Percentiles rank a stretch among this genome's conserved stretches.
phyloP scores from a whole-genome alignment of 2,329 filamentous ascomycete species.

The Aspergillus intermedius region DNA sequence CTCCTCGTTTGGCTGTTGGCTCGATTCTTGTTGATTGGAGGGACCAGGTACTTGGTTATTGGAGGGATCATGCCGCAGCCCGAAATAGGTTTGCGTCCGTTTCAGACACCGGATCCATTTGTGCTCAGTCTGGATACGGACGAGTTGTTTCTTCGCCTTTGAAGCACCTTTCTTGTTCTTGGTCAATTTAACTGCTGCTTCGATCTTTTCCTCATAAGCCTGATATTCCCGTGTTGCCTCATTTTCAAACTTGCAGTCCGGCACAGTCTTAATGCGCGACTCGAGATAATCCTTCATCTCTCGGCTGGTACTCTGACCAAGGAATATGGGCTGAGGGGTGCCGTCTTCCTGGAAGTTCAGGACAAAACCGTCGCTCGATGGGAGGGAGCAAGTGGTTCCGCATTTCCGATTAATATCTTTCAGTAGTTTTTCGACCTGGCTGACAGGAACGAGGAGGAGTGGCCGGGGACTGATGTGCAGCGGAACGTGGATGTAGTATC shows the following conservation, averaged over 20 bases:
- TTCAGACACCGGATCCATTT: slow-evolving; percentile 52
- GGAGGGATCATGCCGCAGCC: not conserved
- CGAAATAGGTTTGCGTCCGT: slow-evolving; percentile 61
- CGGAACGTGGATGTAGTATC: slow-evolving; percentile 61
- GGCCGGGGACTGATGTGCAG: slow-evolving; percentile 43
- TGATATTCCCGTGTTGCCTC: not conserved
- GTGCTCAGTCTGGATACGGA: slow-evolving; percentile 46
- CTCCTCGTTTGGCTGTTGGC: not conserved
- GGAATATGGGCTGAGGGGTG: slow-evolving; percentile 60
- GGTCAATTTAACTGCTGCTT: slow-evolving; percentile 44
- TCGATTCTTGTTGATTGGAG: slow-evolving; percentile 17
- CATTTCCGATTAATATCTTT: slow-evolving; percentile 54
- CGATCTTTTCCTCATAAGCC: slow-evolving; percentile 43
- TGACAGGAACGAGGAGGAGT: slow-evolving; percentile 60
- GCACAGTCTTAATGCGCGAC: slow-evolving; percentile 23
- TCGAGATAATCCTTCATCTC: slow-evolving; percentile 36
- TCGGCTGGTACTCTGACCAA: slow-evolving; percentile 51
- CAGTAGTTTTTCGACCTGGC: slow-evolving; percentile 61
- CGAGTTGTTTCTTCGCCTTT: slow-evolving; percentile 47
- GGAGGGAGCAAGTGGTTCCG: slow-evolving; percentile 52
- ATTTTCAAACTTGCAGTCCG: slow-evolving; percentile 3
- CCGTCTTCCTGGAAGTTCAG: slow-evolving; percentile 56
- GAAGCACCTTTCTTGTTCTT: slow-evolving; percentile 44
- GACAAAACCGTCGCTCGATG: slow-evolving; percentile 53
- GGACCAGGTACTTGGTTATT: not conserved